A percentile compares a stretch with the other conserved stretches of the same genome.
Evolutionary conservation across 2,329 filamentous ascomycete species (phyloP).

Genomic region (Exserohilum turcica): DNA sequence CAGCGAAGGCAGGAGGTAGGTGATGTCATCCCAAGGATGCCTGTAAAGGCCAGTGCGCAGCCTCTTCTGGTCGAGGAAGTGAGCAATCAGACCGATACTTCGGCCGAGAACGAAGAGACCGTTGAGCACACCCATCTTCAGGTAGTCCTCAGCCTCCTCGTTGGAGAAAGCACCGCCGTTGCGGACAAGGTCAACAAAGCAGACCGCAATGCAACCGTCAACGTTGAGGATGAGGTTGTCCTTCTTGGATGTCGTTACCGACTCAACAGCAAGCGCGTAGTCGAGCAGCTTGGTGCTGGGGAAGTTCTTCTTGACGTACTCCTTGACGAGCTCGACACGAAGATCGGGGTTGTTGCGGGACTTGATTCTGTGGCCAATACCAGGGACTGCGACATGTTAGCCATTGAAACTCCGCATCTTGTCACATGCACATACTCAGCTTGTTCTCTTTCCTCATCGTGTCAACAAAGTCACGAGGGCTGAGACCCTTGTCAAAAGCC

Average conservation of each 20-base stretch:
- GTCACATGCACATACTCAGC: conserved; percentile 67
- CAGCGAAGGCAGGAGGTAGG: conserved; percentile 49
- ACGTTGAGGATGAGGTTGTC: conserved; percentile 99
- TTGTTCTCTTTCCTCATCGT: conserved; percentile 99
- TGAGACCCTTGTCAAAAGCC: conserved; percentile 96
- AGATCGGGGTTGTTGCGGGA: conserved; percentile 99
- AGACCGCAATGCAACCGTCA: conserved; percentile 96
- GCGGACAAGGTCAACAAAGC: conserved; percentile 96
- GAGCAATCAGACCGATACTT: conserved; percentile 97
- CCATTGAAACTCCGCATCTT: background rate
- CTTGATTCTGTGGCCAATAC: conserved; percentile 99
- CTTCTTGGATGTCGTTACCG: conserved; percentile 99
- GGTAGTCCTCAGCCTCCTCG: conserved; percentile 98
- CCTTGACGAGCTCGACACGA: conserved; percentile 98
- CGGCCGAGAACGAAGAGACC: conserved; percentile 98
- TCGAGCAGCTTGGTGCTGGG: conserved; percentile 97
- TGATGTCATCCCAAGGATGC: conserved; percentile 76
- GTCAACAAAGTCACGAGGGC: conserved; percentile 98
- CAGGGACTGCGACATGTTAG: conserved; percentile 66
- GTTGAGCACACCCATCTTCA: conserved; percentile 98
- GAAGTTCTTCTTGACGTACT: conserved; percentile 98
- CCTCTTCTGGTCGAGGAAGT: conserved; percentile 99
- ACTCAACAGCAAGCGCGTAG: conserved; percentile 97
- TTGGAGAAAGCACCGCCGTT: conserved; percentile 96
- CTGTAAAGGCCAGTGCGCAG: conserved; percentile 97